Percentiles rank a stretch among this genome's conserved stretches.
Evolutionary conservation across 352 stramenopile species (phyloP).

Genomic region (Globisporangium paroecandrum): DNA sequence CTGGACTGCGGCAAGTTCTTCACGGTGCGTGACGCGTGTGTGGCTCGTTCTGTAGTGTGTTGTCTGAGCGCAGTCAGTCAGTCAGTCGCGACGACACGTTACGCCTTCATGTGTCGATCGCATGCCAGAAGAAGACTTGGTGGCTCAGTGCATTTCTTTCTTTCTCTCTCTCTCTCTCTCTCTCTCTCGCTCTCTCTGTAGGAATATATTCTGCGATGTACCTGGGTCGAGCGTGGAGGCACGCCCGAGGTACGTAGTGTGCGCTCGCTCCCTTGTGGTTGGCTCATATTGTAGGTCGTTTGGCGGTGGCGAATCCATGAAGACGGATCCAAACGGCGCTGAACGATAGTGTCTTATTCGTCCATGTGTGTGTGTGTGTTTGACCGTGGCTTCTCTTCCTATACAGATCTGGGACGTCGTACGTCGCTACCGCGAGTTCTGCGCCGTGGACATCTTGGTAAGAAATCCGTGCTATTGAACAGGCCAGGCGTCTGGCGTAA

Average conservation of each 20-base stretch:
- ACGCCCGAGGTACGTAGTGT: conserved; percentile 35
- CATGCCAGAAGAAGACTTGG: background rate
- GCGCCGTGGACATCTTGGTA: conserved; percentile 82
- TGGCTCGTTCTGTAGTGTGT: background rate
- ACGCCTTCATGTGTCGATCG: background rate
- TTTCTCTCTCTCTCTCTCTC: background rate
- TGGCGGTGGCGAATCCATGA: background rate
- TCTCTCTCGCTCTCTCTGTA: conserved; percentile 18
- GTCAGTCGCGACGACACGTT: background rate
- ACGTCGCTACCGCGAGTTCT: conserved; percentile 83
- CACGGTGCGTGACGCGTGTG: conserved; percentile 36
- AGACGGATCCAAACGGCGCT: background rate
- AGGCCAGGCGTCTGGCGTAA: background rate
- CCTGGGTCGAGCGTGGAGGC: conserved; percentile 52
- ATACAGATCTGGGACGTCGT: conserved; percentile 78
- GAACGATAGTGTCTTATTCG: background rate
- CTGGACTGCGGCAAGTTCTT: conserved; percentile 85
- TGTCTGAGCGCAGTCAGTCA: no score
- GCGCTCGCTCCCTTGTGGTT: background rate
- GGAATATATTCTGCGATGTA: conserved; percentile 84
- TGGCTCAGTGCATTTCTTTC: background rate
- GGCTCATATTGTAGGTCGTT: background rate
- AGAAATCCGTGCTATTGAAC: background rate
- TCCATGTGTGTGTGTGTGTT: background rate
- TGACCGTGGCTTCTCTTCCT: background rate